phyloP scores from a whole-genome alignment of 2,329 filamentous ascomycete species.

The Xylariomycetidae sp. region DNA sequence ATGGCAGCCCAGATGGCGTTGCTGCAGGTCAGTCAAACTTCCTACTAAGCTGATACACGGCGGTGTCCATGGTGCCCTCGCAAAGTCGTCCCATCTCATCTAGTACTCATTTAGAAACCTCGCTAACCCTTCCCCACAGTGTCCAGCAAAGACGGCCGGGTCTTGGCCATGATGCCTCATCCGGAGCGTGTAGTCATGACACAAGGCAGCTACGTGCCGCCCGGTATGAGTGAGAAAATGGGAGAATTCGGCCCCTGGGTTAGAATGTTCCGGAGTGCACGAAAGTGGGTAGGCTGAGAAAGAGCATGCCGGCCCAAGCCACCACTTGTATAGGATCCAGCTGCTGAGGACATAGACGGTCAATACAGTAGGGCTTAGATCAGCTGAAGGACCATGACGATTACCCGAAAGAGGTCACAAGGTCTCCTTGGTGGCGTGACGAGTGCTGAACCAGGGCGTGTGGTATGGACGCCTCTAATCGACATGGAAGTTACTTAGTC shows the following conservation, averaged over 20 bases:
- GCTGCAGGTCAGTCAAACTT: conserved; percentile 58
- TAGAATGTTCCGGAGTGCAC: conserved; percentile 79
- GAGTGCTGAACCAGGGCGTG: too few species aligned
- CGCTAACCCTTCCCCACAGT: not conserved
- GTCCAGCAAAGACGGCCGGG: conserved; percentile 68
- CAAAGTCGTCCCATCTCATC: not conserved
- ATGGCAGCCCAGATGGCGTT: conserved; percentile 76
- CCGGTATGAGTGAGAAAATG: conserved; percentile 55
- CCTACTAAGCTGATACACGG: not conserved
- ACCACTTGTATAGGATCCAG: too few species aligned
- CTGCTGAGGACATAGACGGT: too few species aligned
- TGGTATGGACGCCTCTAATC: too few species aligned
- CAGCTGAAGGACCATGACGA: too few species aligned
- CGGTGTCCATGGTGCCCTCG: not conserved
- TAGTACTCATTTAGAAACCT: not conserved
- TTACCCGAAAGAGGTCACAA: too few species aligned
- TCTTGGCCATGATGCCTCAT: conserved; percentile 89
- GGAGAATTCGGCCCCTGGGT: conserved; percentile 81
- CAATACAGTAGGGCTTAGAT: too few species aligned
- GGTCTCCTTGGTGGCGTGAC: too few species aligned
- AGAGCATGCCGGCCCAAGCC: too few species aligned
- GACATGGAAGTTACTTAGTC: too few species aligned
- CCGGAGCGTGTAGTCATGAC: conserved; percentile 83
- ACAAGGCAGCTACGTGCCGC: conserved; percentile 71
- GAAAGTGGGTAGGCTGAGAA: conserved; percentile 77